Evolutionary conservation across 352 stramenopile species (phyloP).

Genomic region (Aphanomyces cochlioides): DNA sequence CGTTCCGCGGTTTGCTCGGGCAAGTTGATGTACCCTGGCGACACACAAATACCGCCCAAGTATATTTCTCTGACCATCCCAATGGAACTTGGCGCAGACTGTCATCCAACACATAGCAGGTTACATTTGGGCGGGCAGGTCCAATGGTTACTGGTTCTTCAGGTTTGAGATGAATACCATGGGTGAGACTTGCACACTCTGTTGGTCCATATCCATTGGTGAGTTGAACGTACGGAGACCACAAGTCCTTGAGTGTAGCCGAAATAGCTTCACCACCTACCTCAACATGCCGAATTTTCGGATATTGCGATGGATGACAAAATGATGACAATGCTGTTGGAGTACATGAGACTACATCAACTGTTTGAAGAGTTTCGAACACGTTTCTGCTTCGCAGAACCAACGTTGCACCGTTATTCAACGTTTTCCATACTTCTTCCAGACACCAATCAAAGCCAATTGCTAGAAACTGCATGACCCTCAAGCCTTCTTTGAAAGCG

Average conservation of each 20-base stretch:
- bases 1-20: neutral
- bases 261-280: neutral
- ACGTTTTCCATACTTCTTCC: neutral
- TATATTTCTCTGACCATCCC: conserved; percentile 4
- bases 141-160: neutral
- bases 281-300: neutral
- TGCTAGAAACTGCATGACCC: neutral
- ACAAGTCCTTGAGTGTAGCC: neutral
- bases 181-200: neutral
- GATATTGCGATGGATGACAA: neutral
- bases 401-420: neutral
- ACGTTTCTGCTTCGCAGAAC: neutral
- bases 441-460: neutral
- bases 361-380: neutral
- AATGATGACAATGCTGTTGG: neutral
- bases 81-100: neutral
- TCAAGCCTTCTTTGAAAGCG: neutral
- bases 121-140: neutral
- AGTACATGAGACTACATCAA: neutral
- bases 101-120: neutral
- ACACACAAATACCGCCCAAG: conserved; percentile 11
- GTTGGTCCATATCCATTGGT: neutral
- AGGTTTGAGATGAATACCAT: neutral
- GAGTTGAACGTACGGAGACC: neutral
- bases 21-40: conserved; percentile 17